Evolutionary conservation across 176 grass and related monocot species (phyloP).

Genomic region (Aegilops speltoides): DNA sequence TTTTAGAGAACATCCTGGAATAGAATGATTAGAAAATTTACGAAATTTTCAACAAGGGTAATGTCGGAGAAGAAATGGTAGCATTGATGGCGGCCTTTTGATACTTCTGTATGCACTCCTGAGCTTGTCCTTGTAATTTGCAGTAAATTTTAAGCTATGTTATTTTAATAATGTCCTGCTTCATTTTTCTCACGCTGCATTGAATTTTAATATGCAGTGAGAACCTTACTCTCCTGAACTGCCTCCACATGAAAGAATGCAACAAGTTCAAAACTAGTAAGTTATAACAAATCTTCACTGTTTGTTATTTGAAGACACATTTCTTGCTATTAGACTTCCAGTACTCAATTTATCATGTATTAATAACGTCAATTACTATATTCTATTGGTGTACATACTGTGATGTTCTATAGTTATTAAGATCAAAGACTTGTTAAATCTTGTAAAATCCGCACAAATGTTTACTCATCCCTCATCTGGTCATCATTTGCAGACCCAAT

Average conservation of each 20-base stretch:
- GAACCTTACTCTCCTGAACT: slow-evolving; percentile 26
- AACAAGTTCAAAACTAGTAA: slow-evolving; percentile 32
- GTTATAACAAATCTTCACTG: neutral
- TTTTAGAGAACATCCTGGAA: neutral
- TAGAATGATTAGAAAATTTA: no score
- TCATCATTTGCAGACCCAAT: slow-evolving; percentile 9
- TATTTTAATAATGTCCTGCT: no score
- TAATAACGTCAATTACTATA: neutral
- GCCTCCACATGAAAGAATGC: slow-evolving; percentile 40
- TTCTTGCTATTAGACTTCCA: neutral
- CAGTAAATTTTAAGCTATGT: no score
- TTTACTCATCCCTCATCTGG: neutral
- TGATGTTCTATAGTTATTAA: neutral
- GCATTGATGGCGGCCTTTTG: neutral
- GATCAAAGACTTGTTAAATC: neutral
- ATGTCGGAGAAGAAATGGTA: neutral
- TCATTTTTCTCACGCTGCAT: neutral
- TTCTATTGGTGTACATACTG: neutral
- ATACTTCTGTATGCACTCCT: no score
- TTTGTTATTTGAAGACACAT: neutral
- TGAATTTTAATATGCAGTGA: slow-evolving; percentile 34
- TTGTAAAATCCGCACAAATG: no score
- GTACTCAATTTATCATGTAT: neutral
- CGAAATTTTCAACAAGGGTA: neutral
- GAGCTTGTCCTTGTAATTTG: no score